phyloP scores from a whole-genome alignment of 2,329 filamentous ascomycete species.

The Fusarium beomiforme region DNA sequence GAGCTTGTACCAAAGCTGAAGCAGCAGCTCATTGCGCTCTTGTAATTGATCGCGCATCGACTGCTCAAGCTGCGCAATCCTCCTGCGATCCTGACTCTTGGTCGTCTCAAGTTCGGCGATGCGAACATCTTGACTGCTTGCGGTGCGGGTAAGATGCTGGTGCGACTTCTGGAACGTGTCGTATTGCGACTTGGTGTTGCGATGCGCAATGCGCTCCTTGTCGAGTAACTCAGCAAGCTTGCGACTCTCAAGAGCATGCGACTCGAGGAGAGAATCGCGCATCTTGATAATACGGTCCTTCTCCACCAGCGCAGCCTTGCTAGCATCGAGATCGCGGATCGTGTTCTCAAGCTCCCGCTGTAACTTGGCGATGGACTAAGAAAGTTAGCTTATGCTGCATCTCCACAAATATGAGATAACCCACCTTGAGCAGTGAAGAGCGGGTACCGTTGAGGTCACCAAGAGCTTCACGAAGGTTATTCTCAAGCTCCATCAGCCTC shows the following conservation, averaged over 20 bases:
- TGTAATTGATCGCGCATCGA: constrained; percentile 86
- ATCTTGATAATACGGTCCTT: constrained; percentile 92
- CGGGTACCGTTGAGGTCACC: constrained; percentile 89
- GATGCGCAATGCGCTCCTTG: constrained; percentile 85
- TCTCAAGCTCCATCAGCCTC: constrained; percentile 88
- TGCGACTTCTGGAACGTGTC: constrained; percentile 90
- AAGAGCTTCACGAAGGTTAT: constrained; percentile 84
- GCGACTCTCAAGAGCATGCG: constrained; percentile 84
- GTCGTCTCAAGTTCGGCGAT: constrained; percentile 88
- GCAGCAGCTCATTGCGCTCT: constrained; percentile 88
- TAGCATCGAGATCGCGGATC: constrained; percentile 81
- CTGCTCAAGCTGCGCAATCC: constrained; percentile 78
- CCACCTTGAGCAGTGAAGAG: constrained; percentile 82
- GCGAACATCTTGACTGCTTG: constrained; percentile 84
- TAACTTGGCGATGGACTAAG: constrained; percentile 83
- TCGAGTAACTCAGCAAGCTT: constrained; percentile 89
- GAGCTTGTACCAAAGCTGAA: constrained; percentile 90
- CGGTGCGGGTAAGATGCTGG: constrained; percentile 85
- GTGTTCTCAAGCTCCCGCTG: constrained; percentile 89
- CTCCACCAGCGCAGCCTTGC: constrained; percentile 82
- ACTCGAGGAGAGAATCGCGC: constrained; percentile 88
- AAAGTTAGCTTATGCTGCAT: constrained; percentile 22
- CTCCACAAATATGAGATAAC: constrained; percentile 18
- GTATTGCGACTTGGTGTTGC: constrained; percentile 86
- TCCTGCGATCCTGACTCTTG: constrained; percentile 80